phyloP scores from a whole-genome alignment of 2,329 filamentous ascomycete species.

The Daldinia sp. region DNA sequence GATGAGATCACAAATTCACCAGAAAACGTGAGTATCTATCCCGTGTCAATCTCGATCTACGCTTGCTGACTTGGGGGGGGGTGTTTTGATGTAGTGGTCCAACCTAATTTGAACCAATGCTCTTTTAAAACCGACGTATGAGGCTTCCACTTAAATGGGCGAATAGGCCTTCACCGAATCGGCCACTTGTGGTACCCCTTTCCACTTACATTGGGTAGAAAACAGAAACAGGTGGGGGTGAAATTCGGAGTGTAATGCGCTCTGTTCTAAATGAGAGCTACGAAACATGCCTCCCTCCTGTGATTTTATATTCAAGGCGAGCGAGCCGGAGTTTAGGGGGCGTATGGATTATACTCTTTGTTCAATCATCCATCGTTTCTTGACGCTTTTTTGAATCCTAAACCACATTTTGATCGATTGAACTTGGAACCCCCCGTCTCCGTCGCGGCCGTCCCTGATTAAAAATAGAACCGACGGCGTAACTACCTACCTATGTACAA shows the following conservation, averaged over 20 bases:
- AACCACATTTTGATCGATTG: conserved; percentile 24
- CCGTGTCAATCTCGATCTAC: conserved; percentile 3
- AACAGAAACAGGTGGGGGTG: conserved; percentile 21
- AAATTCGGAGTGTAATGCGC: conserved; percentile 2
- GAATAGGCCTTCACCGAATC: conserved; percentile 25
- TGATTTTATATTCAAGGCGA: conserved; percentile 28
- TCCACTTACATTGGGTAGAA: neutral
- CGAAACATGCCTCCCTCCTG: conserved; percentile 15
- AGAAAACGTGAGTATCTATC: conserved; percentile 43
- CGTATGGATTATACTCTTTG: conserved; percentile 6
- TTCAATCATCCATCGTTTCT: conserved; percentile 28
- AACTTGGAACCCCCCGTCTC: conserved; percentile 22
- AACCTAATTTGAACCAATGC: conserved; percentile 35
- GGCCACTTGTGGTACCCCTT: conserved; percentile 8
- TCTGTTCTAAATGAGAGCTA: conserved; percentile 15
- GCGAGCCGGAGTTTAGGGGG: conserved; percentile 22
- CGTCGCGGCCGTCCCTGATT: conserved; percentile 9
- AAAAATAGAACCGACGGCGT: conserved; percentile 35
- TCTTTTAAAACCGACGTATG: conserved; percentile 1
- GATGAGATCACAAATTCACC: conserved; percentile 48
- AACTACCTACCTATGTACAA: conserved; percentile 7
- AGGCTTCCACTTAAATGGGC: conserved; percentile 14
- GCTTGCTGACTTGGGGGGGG: conserved; percentile 26
- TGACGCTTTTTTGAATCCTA: conserved; percentile 18
- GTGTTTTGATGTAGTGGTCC: conserved; percentile 37